A percentile compares a stretch with the other conserved stretches of the same genome.
Evolutionary conservation across 495 filamentous ascomycete genomes (phyloP).

Genomic region (Podospora tetraspora): DNA sequence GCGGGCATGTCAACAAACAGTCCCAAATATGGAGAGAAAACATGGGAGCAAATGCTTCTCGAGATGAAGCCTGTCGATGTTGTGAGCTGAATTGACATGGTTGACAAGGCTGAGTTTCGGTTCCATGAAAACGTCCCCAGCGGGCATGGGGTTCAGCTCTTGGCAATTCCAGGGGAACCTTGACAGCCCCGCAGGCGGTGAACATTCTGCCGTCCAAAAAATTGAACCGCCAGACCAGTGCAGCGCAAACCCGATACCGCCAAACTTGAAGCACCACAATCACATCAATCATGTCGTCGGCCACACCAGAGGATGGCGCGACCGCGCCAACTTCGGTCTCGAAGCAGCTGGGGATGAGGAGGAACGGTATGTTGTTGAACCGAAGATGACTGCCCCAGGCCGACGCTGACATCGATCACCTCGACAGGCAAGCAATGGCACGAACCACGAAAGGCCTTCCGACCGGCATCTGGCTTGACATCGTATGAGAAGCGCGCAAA

Average conservation of each 20-base stretch:
- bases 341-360: constrained; percentile 52
- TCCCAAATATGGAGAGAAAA: background rate
- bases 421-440: constrained; percentile 93
- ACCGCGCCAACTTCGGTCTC: constrained; percentile 11
- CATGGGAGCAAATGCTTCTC: background rate
- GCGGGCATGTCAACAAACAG: background rate
- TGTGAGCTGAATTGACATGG: background rate
- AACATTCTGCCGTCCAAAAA: constrained; percentile 19
- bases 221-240: constrained; percentile 12
- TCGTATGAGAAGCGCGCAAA: constrained; percentile 71
- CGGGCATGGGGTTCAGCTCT: background rate
- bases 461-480: constrained; percentile 67
- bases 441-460: constrained; percentile 73
- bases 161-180: background rate
- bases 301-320: constrained; percentile 7
- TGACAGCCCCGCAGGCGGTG: background rate
- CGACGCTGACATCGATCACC: background rate
- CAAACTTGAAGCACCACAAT: background rate
- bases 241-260: background rate
- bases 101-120: background rate
- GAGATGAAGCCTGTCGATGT: background rate
- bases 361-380: constrained; percentile 51
- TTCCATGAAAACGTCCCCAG: background rate
- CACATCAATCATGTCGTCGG: constrained; percentile 20
- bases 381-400: background rate